Percentiles rank a stretch among this genome's conserved stretches.
These are phyloP conservation scores for Musa acuminata DNA, from an alignment of 176 grass and related monocot species.

Conservation along the genomic window DNA sequence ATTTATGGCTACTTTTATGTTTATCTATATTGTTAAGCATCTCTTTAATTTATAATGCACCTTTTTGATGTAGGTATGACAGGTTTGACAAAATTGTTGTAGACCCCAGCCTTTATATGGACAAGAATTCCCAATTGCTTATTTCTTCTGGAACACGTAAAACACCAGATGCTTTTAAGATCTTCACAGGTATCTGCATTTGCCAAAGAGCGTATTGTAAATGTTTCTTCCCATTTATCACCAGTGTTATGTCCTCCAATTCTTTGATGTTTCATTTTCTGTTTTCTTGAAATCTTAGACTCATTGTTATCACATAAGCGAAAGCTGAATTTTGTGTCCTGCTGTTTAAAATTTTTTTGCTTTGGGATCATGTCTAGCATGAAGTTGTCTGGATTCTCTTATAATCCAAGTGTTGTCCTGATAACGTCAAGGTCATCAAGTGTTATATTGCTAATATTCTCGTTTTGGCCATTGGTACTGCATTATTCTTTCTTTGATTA, in stretches of 20 bases:
- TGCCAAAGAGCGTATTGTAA: background rate
- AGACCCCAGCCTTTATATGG: constrained; percentile 51
- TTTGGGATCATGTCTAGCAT: background rate
- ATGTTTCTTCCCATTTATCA: background rate
- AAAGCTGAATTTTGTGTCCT: background rate
- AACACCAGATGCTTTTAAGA: constrained; percentile 67
- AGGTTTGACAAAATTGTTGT: constrained; percentile 66
- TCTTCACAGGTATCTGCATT: constrained; percentile 60
- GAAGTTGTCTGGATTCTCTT: background rate
- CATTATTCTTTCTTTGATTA: no score
- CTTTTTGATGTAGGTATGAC: constrained; percentile 27
- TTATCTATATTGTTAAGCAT: background rate
- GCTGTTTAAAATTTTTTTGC: background rate
- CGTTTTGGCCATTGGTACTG: no score
- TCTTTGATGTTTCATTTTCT: background rate
- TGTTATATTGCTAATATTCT: no score
- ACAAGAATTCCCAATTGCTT: constrained; percentile 25
- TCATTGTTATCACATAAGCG: background rate
- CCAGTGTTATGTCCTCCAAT: background rate
- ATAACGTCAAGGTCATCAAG: no score
- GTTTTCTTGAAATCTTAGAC: background rate
- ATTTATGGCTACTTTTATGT: background rate
- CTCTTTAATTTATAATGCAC: background rate
- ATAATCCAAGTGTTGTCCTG: background rate
- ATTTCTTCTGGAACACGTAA: constrained; percentile 30